Conservation (phyloP, 2,329 filamentous ascomycete species). For the Trichoderma afroharzianum region DNA sequence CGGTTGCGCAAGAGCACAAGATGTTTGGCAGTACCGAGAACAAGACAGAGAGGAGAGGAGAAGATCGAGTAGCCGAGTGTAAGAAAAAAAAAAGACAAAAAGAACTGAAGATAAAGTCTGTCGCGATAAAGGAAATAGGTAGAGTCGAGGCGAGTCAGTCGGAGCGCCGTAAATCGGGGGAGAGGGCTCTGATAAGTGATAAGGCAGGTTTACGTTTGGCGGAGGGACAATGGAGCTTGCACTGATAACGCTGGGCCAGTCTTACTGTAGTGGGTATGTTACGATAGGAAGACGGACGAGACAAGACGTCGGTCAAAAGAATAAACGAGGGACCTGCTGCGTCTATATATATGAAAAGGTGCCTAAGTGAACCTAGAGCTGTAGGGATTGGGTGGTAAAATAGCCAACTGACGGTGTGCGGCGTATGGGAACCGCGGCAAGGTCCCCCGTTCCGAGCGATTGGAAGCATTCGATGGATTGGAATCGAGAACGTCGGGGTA, state of each 20-base stretch:
- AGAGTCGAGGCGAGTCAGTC: constrained; percentile 6
- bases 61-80: not conserved
- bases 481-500: not conserved
- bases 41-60: not conserved
- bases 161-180: constrained; percentile 16
- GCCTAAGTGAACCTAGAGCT: not conserved
- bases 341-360: not conserved
- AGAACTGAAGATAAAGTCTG: not conserved
- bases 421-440: not conserved
- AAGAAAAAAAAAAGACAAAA: not conserved
- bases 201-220: constrained; percentile 1
- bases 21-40: not conserved
- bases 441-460: not conserved
- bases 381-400: not conserved
- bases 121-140: not conserved
- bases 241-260: constrained; percentile 1
- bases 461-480: not conserved
- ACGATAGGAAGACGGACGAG: not conserved
- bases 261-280: not conserved
- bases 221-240: constrained; percentile 2
- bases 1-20: not conserved
- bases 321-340: not conserved
- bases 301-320: not conserved
- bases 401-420: not conserved
- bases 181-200: constrained; percentile 16